Conservation (phyloP, 176 grass and related monocot species). For the Musa schizocarpa region DNA sequence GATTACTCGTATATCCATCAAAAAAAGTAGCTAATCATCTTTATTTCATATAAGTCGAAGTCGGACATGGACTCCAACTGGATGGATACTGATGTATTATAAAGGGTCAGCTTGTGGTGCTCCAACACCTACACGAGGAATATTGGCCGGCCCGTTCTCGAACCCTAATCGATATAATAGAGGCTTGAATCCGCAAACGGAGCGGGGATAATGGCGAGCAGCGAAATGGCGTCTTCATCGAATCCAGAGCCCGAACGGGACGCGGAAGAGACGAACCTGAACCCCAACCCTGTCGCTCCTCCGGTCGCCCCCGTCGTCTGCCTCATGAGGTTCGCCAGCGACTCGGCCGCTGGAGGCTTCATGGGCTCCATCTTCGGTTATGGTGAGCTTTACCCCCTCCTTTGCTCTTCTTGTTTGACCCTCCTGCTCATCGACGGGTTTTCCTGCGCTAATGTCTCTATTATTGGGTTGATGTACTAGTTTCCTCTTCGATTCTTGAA, state of each 20-base stretch:
- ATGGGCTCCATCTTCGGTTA: conserved; percentile 81
- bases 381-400: conserved; percentile 28
- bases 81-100: no score
- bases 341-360: conserved; percentile 63
- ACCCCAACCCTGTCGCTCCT: neutral
- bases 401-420: neutral
- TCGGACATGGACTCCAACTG: no score
- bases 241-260: neutral
- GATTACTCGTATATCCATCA: no score
- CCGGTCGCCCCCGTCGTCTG: conserved; percentile 39
- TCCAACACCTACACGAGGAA: no score
- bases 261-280: neutral
- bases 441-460: neutral
- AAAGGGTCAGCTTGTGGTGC: no score
- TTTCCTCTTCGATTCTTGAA: no score
- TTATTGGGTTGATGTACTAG: neutral
- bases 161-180: no score
- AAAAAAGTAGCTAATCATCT: no score
- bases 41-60: no score
- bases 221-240: neutral
- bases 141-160: no score
- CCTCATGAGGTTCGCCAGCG: conserved; percentile 54
- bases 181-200: no score
- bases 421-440: neutral
- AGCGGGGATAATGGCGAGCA: no score